phyloP scores from a whole-genome alignment of 345 rosid genomes.

The Theobroma cacao region DNA sequence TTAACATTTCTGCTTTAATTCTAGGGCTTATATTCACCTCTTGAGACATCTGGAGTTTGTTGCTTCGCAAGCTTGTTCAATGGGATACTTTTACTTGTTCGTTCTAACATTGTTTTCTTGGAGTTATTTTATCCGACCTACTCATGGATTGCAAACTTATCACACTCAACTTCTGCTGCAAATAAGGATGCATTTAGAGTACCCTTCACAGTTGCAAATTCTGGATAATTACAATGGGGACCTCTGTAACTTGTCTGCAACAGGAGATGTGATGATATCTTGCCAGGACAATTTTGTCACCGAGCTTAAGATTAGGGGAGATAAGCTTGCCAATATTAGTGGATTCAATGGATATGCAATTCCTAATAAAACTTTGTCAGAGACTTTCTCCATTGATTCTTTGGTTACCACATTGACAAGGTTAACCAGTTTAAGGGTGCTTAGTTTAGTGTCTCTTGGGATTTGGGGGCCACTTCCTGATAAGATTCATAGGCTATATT shows the following conservation, averaged over 20 bases:
- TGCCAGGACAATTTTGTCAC: slow-evolving; percentile 65
- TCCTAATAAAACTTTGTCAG: slow-evolving; percentile 65
- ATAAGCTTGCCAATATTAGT: slow-evolving; percentile 53
- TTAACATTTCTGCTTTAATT: slow-evolving; percentile 14
- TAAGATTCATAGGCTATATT: slow-evolving; percentile 72
- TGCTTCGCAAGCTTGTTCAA: slow-evolving; percentile 29
- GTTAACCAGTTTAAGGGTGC: slow-evolving; percentile 68
- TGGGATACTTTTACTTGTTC: slow-evolving; percentile 37
- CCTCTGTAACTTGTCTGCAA: slow-evolving; percentile 59
- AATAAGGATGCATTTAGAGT: slow-evolving; percentile 80
- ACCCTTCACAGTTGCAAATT: slow-evolving; percentile 59
- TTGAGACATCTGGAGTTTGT: slow-evolving; percentile 11
- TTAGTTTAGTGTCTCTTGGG: slow-evolving; percentile 83
- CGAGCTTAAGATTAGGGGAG: slow-evolving; percentile 82
- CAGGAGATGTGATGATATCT: slow-evolving; percentile 51
- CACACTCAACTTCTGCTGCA: slow-evolving; percentile 68
- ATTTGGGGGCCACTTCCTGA: slow-evolving; percentile 88
- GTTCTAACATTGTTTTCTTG: slow-evolving; percentile 40
- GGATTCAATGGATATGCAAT: slow-evolving; percentile 57
- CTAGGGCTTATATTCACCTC: slow-evolving; percentile 19
- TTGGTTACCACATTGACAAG: slow-evolving; percentile 80
- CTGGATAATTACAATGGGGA: slow-evolving; percentile 67
- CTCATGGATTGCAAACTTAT: slow-evolving; percentile 55
- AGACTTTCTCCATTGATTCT: slow-evolving; percentile 73
- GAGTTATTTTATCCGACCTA: slow-evolving; percentile 32